A percentile compares a stretch with the other conserved stretches of the same genome.
Conservation (phyloP, 106 monocot genomes). For the Acorus calamus region DNA sequence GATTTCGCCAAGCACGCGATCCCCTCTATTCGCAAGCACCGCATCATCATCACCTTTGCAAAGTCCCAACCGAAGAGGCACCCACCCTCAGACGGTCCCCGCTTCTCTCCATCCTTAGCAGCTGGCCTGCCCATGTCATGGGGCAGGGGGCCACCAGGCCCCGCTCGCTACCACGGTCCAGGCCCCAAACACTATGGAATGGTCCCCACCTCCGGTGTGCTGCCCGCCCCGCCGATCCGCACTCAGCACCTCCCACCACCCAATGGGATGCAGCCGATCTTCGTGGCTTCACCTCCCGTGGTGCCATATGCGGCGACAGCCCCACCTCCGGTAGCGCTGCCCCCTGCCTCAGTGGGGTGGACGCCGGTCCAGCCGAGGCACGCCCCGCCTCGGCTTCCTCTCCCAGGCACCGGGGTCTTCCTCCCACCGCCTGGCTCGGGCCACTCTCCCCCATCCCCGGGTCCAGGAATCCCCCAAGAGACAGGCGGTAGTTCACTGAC, state of each 20-base stretch:
- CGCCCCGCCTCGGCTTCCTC: slow-evolving; percentile 21
- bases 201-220: slow-evolving; percentile 29
- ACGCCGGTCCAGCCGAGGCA: slow-evolving; percentile 27
- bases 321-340: slow-evolving; percentile 11
- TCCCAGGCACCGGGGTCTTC: slow-evolving; percentile 69
- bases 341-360: slow-evolving; percentile 22
- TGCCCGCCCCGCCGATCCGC: slow-evolving; percentile 14
- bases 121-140: slow-evolving; percentile 15
- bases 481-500: not conserved
- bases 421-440: slow-evolving; percentile 41
- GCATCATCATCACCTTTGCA: slow-evolving; percentile 59
- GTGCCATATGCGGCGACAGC: slow-evolving; percentile 19
- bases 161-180: slow-evolving; percentile 12
- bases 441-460: slow-evolving; percentile 12
- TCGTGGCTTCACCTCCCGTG: slow-evolving; percentile 29
- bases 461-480: not conserved
- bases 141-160: slow-evolving; percentile 15
- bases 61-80: slow-evolving; percentile 37
- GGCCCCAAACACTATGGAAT: slow-evolving; percentile 37
- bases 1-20: slow-evolving; percentile 69
- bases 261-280: slow-evolving; percentile 47
- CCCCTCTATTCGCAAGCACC: slow-evolving; percentile 42
- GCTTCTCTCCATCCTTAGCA: slow-evolving; percentile 1
- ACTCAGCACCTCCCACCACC: slow-evolving; percentile 22
- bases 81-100: slow-evolving; percentile 3